Conservation (phyloP, 2,329 filamentous ascomycete genomes). For the Cryphonectria japonica region DNA sequence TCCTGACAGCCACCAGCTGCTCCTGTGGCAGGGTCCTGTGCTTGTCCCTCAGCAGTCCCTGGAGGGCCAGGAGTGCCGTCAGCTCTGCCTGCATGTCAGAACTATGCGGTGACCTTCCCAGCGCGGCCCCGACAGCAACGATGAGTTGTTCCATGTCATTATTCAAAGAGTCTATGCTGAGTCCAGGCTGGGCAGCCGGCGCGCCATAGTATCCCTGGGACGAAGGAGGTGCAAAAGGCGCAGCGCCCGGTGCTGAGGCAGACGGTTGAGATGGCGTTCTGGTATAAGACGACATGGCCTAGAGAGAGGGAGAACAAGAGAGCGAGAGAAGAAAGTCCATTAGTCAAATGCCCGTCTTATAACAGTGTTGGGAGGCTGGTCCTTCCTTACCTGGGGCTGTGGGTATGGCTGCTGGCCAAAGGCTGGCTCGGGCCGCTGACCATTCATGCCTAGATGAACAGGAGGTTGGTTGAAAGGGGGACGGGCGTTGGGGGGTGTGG, state of each 20-base stretch:
- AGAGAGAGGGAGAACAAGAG: conserved; percentile 7
- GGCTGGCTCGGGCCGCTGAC: conserved; percentile 31
- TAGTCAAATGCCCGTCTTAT: conserved; percentile 21
- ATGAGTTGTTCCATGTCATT: conserved; percentile 83
- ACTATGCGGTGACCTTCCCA: conserved; percentile 77
- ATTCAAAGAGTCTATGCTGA: conserved; percentile 75
- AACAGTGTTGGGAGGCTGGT: background rate
- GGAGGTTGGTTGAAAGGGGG: conserved; percentile 42
- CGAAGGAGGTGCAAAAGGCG: conserved; percentile 44
- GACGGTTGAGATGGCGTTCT: conserved; percentile 41
- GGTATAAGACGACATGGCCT: conserved; percentile 34
- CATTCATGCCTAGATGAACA: conserved; percentile 41
- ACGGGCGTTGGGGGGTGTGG: conserved; percentile 68
- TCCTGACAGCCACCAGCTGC: conserved; percentile 82
- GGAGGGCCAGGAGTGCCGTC: conserved; percentile 83
- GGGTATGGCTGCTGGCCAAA: conserved; percentile 33
- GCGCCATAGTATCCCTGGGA: conserved; percentile 44
- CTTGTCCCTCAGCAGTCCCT: conserved; percentile 76
- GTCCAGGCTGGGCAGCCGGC: conserved; percentile 45
- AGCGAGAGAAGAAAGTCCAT: conserved; percentile 5
- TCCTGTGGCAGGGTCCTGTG: conserved; percentile 69
- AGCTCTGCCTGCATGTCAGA: conserved; percentile 75
- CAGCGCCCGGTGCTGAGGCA: conserved; percentile 41
- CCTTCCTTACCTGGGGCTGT: conserved; percentile 30
- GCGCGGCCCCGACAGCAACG: conserved; percentile 70